Evolutionary conservation across 192 early-diverging fungal species (phyloP).

Genomic region (Coemansia sp.): DNA sequence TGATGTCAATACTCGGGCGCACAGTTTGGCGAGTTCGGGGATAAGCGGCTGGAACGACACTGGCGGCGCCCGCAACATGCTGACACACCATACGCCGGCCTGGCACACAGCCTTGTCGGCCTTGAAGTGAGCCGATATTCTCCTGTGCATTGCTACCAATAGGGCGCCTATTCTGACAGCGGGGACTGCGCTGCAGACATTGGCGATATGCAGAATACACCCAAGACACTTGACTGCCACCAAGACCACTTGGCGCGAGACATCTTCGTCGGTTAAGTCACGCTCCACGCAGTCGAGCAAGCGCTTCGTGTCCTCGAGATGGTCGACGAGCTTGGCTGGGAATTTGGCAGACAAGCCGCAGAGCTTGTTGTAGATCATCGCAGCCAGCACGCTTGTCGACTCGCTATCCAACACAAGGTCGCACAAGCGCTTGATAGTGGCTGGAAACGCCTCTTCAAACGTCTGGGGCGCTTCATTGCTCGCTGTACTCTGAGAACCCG

Average conservation of each 20-base stretch:
- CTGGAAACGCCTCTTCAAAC: constrained; percentile 17
- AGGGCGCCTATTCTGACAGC: constrained; percentile 2
- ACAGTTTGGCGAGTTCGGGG: constrained; percentile 17
- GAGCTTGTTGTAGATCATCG: constrained; percentile 28
- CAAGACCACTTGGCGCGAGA: constrained; percentile 14
- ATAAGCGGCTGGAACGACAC: constrained; percentile 16
- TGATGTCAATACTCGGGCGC: constrained; percentile 11
- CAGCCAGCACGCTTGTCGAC: neutral
- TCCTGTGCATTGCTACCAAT: constrained; percentile 9
- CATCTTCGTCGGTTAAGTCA: constrained; percentile 10
- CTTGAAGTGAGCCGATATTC: constrained; percentile 9
- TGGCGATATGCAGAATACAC: constrained; percentile 27
- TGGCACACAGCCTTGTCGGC: constrained; percentile 33
- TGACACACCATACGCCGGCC: constrained; percentile 33
- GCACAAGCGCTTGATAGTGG: constrained; percentile 6
- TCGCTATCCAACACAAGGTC: neutral
- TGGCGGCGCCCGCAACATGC: constrained; percentile 25
- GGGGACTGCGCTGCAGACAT: constrained; percentile 5
- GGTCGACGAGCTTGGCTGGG: neutral
- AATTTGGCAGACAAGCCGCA: constrained; percentile 16
- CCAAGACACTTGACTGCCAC: constrained; percentile 39
- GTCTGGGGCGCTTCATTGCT: neutral
- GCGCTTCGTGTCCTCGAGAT: neutral
- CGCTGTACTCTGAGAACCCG: neutral
- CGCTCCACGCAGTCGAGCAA: constrained; percentile 30